Evolutionary conservation across 2,329 filamentous ascomycete genomes (phyloP), one percentile per base, ranked within the genome.

Genomic region (Arthrobotrys pseudoclavata): DNA sequence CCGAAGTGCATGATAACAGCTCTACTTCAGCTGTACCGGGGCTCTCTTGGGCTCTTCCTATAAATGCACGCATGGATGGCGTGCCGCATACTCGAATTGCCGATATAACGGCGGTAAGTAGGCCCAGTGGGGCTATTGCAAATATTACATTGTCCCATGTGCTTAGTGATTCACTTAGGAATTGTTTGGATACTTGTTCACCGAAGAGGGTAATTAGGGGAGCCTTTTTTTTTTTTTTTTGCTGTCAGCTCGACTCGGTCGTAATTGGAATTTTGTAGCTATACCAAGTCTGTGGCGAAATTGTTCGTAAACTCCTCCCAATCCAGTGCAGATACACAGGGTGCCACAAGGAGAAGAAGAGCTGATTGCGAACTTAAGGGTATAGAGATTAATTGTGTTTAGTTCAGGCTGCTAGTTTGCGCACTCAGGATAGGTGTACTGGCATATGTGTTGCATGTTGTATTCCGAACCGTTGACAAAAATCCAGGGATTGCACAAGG

Each of bases 131-230:
- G 22, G 76, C 79, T 31, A 80, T 68, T 7, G 76, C 79, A 24
- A 80, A 80, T 26, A 80, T 76, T 42, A 80, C 24, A 50, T 77
- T 79, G 24, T 80, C 79, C 63, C 79, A 50, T 64, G 55, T 76
- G 9, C 68, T 72, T 22, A 78, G 20, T 3, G 81, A 81, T 72
- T 84, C 82, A 72, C 83, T 84, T 2, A 85, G 80, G 52, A 83
- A 85, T 31, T 85, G 84, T 48, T 83, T 84, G 0, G 84, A 84
- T 0, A 84, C 82, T 2, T 83, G 81, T 48, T 85, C 84, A 6
- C 84, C 84, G 24, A 85, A 85, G 0, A 85, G 80, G 0, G 83
- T 80, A 0, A 85, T 78, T 0, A 85, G 72, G 0, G 83, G 83
- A 0, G 67, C 79, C 69, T 74, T 9, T 50, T 42, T 45, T 42